Evolutionary conservation across 2,329 filamentous ascomycete species (phyloP).

Genomic region (Xylariaceae sp.): DNA sequence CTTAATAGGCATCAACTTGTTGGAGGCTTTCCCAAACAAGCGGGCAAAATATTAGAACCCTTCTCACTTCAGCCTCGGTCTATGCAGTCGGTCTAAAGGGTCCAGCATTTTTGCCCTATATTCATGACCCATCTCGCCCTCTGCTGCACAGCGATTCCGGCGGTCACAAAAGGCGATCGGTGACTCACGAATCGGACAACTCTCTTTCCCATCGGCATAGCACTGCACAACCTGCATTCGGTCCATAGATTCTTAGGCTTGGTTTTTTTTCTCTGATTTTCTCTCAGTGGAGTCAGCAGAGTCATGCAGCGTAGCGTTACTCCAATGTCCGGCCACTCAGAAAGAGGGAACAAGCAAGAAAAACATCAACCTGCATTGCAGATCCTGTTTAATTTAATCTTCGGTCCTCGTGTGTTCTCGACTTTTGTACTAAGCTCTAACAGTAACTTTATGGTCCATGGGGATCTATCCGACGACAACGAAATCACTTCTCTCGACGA

Average conservation of each 20-base stretch:
- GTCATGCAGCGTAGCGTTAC: constrained; percentile 20
- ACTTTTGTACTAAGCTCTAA: background rate
- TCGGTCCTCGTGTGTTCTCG: background rate
- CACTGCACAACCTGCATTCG: constrained; percentile 3
- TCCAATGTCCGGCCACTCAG: constrained; percentile 7
- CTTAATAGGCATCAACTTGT: too few relatives aligned
- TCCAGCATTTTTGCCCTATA: too few relatives aligned
- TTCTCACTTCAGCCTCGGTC: too few relatives aligned
- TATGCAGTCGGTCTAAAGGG: too few relatives aligned
- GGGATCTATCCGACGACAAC: too few relatives aligned
- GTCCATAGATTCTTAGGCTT: constrained; percentile 1
- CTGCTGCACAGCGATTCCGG: too few relatives aligned
- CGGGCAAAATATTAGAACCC: too few relatives aligned
- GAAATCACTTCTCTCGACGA: too few relatives aligned
- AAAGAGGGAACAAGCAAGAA: constrained; percentile 3
- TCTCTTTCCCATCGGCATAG: background rate
- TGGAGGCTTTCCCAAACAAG: too few relatives aligned
- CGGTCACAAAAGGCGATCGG: background rate
- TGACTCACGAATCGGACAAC: background rate
- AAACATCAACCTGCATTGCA: constrained; percentile 7
- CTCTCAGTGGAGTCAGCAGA: constrained; percentile 13
- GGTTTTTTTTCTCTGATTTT: background rate
- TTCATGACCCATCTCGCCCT: too few relatives aligned
- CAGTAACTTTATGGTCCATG: too few relatives aligned
- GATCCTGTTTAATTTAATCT: constrained; percentile 4